A percentile compares a stretch with the other conserved stretches of the same genome.
These are phyloP conservation scores for Rhodotorula taiwanensis DNA, from an alignment of 768 basidiomycete species.

Conservation along the genomic window DNA sequence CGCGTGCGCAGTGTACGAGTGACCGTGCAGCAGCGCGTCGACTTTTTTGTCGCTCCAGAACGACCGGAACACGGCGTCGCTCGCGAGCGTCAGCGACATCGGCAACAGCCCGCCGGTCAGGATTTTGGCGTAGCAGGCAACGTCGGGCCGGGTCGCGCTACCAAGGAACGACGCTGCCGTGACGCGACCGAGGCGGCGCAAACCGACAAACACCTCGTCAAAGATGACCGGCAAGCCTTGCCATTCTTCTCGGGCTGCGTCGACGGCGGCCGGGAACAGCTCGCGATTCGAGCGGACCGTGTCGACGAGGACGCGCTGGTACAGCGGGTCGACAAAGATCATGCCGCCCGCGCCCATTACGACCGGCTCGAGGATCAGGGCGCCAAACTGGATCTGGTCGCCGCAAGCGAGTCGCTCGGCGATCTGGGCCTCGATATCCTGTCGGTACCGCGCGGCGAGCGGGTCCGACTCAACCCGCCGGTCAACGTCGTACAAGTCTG, in stretches of 20 bases:
- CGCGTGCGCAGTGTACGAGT: constrained; percentile 91
- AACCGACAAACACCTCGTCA: constrained; percentile 90
- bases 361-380: constrained; percentile 81
- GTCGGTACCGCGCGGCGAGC: constrained; percentile 60
- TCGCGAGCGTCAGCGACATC: constrained; percentile 74
- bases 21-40: constrained; percentile 86
- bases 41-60: constrained; percentile 69
- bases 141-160: constrained; percentile 61
- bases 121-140: constrained; percentile 85
- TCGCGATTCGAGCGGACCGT: constrained; percentile 56
- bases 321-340: constrained; percentile 94
- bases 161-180: constrained; percentile 59
- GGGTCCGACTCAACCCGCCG: constrained; percentile 51
- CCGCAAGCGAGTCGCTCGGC: constrained; percentile 49
- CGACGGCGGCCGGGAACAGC: constrained; percentile 42
- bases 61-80: constrained; percentile 67
- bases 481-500: constrained; percentile 62
- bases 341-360: constrained; percentile 94
- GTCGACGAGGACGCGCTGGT: constrained; percentile 81
- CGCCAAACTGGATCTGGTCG: constrained; percentile 47
- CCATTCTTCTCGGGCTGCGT: constrained; percentile 49
- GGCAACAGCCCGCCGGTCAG: constrained; percentile 89
- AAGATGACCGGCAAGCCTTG: constrained; percentile 80
- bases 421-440: constrained; percentile 49
- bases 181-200: constrained; percentile 75